These are phyloP conservation scores for Carex arenaria DNA, from an alignment of 202 grass and related monocot genomes.

Conservation along the genomic window DNA sequence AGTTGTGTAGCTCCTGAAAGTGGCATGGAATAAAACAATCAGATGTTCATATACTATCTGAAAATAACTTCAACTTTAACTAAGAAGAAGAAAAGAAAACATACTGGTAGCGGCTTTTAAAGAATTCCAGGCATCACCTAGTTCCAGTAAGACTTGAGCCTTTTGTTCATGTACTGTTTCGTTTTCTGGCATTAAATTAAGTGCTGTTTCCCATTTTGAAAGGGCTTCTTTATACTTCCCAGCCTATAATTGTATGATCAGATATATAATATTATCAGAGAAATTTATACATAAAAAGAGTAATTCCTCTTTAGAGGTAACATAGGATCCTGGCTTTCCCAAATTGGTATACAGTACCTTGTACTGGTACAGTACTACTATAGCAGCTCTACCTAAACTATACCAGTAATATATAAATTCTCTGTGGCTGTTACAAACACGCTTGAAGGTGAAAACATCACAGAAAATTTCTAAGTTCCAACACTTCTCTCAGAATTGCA, in stretches of 20 bases:
- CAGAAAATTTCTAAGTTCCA: not conserved
- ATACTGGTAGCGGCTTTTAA: constrained; percentile 70
- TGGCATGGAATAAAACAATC: constrained; percentile 23
- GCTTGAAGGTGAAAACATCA: not conserved
- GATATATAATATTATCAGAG: not conserved
- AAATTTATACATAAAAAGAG: not conserved
- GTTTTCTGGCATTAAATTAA: constrained; percentile 63
- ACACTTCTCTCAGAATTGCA: not conserved
- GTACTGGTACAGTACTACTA: not conserved
- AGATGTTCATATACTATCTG: constrained; percentile 11
- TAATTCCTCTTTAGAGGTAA: not conserved
- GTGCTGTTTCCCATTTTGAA: constrained; percentile 75
- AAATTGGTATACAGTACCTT: not conserved
- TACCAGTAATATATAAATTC: not conserved
- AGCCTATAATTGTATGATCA: constrained; percentile 39
- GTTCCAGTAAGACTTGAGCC: constrained; percentile 81
- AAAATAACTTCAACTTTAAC: not conserved
- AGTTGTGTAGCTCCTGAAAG: constrained; percentile 76
- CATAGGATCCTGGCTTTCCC: not conserved
- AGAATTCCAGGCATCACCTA: constrained; percentile 82
- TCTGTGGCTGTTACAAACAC: not conserved
- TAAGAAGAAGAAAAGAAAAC: not conserved
- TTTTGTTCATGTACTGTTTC: constrained; percentile 75
- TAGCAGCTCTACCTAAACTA: not conserved
- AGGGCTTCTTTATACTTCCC: constrained; percentile 76